Evolutionary conservation across 257 asterid genomes (phyloP), one percentile per base, ranked within the genome.

Genomic region (Jacaranda copaia): DNA sequence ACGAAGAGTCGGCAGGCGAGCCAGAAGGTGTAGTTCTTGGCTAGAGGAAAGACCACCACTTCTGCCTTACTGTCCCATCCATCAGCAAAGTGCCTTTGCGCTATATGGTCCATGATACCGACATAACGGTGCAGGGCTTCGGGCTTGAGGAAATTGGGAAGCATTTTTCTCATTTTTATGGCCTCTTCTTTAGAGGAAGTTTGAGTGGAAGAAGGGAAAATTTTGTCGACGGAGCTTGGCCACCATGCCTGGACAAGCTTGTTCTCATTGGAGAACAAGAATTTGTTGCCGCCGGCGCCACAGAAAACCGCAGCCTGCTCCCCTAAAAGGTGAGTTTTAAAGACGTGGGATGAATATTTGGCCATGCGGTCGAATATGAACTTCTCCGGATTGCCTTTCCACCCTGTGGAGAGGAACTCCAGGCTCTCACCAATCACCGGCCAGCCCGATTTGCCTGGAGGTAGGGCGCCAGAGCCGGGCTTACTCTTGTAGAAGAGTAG

Each of bases 221-320:
- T 78, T 32, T 85, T 86, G 40, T 86, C 80, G 14, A 89, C 82
- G 0, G 93, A 81, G 32, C 69, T 72, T 1, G 93, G 91, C 87
- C 87, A 88, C 93, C 93, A 89, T 0, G 83, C 80, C 3, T 83
- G 87, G 67, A 89, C 93, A 11, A 87, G 89, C 79, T 88, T 88
- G 74, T 88, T 88, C 80, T 88, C 93, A 35, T 88, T 86, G 8
- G 92, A 85, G 77, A 86, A 89, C 56, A 89, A 16, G 84, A 88
- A 88, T 32, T 89, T 88, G 53, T 88, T 88, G 13, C 92, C 87
- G 0, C 82, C 57, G 3, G 93, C 81, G 6, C 91, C 91, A 32
- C 91, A 85, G 49, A 90, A 70, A 5, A 86, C 89, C 0, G 89
- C 93, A 0, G 86, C 84, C 1, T 35, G 83, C 66, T 85, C 89